Evolutionary conservation across 2,329 filamentous ascomycete genomes (phyloP), one percentile per base, ranked within the genome.

Genomic region (Aureobasidium melanogenum): DNA sequence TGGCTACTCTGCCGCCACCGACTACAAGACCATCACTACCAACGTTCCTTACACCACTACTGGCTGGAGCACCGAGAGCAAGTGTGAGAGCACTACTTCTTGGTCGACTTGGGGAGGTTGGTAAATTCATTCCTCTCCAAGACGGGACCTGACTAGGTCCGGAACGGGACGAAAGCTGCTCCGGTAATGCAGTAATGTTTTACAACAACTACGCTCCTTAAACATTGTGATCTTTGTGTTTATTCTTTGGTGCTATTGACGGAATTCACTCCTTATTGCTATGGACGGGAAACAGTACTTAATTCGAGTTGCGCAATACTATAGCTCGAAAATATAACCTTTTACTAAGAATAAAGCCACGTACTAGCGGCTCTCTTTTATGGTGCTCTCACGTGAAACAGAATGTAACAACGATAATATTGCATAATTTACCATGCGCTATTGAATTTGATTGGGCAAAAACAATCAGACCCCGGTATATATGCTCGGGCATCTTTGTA

Each of bases 81-180:
- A 47, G 10, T 61, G 59, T 19, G 15, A 24, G 15, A 48, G 19
- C 34, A 55, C 59, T 14, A 61, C 59, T 36, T 47, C 50, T 34
- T 61, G 59, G 59, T 17, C 50, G 5, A 56, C 50, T 14, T 61
- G 59, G 59, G 54, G 52, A 12, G 52, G 54, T 14, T 57, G 41
- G 41, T 57, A 57, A 57, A 6, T 24, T 22, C 5, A 9, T 7
- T 9, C 14, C 10, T 26, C 5, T 1, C 14, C n/a, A 5, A 12
- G 8, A 4, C 2, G 26, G 26, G 24, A 30, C 8, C n/a, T 3
- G 2, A 1, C 5, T 5, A n/a, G 24, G 14, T 17, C 12, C 8
- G 4, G 17, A 2, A 47, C 22, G 5, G 7, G 44, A 47, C 12
- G 46, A 17, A 30, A 41, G 9, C 32, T 43, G 19, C 15, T 43